Evolutionary conservation across 495 filamentous ascomycete genomes (phyloP), one percentile per base, ranked within the genome.

Genomic region (Podospora conica): DNA sequence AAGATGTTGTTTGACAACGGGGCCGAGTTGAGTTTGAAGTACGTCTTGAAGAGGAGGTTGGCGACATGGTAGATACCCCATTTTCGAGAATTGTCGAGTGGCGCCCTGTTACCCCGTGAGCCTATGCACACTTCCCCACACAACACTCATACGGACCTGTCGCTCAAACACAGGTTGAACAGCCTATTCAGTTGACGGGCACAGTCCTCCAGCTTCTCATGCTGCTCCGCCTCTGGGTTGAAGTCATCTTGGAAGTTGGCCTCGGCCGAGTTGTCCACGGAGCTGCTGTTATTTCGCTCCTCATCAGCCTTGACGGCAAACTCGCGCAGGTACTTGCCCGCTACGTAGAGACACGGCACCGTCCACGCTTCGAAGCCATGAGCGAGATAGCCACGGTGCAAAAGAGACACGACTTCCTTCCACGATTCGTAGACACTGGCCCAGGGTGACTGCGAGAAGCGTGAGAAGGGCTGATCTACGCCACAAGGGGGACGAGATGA

Each of bases 31-130:
- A 98, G 81, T 80, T 91, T 96, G 85, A 98, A 98, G 74, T 98
- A 96, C 7, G 92, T 97, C 77, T 97, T 98, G 85, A 98, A 98
- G 9, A 97, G 79, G 1, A 98, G 84, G 70, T 96, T 97, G 65
- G 90, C 90, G 53, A 89, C 92, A 75, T 93, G 90, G 79, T 98
- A 98, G 54, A 94, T 87, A 0, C 91, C 96, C 96, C 96, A 98
- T 84, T 98, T 98, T 8, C 96, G 86, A 0, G 94, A 97, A 55
- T 95, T 89, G 73, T 94, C 89, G 24, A 96, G 79, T 8, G 91
- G 86, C 20, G 92, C 89, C 66, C 94, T 97, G 64, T 21, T 9
- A 58, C 0, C 28, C 23, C 24, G 61, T 76, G 60, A 72, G 73
- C 55, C 25, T 31, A 12, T 31, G 29, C 29, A 31, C 31, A 23